Evolutionary conservation across 345 rosid species (phyloP).

Genomic region (Trapa bicornis): DNA sequence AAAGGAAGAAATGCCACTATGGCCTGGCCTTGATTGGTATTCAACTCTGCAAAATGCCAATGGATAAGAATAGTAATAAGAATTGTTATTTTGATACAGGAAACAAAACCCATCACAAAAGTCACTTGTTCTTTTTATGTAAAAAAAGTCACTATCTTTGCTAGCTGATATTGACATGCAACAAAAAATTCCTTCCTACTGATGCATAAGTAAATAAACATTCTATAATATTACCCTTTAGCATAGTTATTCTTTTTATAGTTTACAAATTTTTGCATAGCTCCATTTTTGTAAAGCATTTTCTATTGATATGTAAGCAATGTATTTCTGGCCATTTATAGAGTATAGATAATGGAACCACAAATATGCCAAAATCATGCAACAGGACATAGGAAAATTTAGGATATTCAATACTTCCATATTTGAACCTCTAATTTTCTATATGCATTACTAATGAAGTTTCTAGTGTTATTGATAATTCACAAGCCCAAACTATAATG

Average conservation of each 20-base stretch:
- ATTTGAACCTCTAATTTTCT: neutral
- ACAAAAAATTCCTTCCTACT: neutral
- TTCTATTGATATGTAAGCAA: too few species aligned
- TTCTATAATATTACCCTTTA: too few species aligned
- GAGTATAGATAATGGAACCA: neutral
- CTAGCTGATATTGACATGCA: neutral
- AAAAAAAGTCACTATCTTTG: neutral
- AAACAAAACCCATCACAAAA: neutral
- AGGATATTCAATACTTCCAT: neutral
- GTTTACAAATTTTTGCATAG: too few species aligned
- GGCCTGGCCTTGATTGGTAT: conserved; percentile 61
- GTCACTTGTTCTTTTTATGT: neutral
- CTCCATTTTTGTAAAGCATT: too few species aligned
- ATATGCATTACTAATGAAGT: neutral
- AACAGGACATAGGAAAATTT: neutral
- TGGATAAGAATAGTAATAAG: conserved; percentile 1
- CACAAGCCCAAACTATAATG: too few species aligned
- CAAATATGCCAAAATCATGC: neutral
- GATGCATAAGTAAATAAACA: neutral
- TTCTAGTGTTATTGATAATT: neutral
- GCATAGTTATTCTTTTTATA: too few species aligned
- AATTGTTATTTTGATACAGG: neutral
- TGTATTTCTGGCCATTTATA: too few species aligned
- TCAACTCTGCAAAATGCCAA: conserved; percentile 70
- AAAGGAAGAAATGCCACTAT: conserved; percentile 72